Percentiles rank a stretch among this genome's conserved stretches.
Conservation (phyloP, 2,329 filamentous ascomycete species). For the Ampelomyces quisqualis region DNA sequence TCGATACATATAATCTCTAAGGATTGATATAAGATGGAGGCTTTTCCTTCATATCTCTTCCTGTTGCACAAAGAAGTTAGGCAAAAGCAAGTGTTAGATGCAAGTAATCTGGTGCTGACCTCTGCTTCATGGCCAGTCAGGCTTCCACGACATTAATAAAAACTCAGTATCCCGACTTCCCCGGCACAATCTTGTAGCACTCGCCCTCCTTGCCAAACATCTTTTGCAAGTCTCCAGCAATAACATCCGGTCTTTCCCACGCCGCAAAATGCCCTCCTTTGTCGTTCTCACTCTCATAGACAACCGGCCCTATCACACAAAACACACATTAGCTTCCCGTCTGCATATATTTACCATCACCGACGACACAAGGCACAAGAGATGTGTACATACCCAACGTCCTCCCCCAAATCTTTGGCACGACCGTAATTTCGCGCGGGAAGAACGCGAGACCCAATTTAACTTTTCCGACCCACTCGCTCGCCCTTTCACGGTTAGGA, state of each 20-base stretch:
- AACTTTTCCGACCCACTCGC: slow-evolving; percentile 48
- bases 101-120: too few species aligned
- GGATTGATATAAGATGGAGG: too few species aligned
- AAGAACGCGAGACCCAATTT: slow-evolving; percentile 58
- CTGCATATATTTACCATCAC: not conserved
- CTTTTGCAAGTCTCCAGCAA: slow-evolving; percentile 55
- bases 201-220: slow-evolving; percentile 58
- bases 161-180: slow-evolving; percentile 30
- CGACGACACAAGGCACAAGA: too few species aligned
- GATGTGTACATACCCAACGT: slow-evolving; percentile 51
- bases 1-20: slow-evolving; percentile 56
- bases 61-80: too few species aligned
- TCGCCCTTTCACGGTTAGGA: slow-evolving; percentile 38
- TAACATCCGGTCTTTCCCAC: slow-evolving; percentile 56
- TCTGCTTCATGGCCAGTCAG: too few species aligned
- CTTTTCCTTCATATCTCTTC: too few species aligned
- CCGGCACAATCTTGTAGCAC: slow-evolving; percentile 38
- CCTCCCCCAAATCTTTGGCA: slow-evolving; percentile 58
- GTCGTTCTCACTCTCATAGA: slow-evolving; percentile 55
- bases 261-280: slow-evolving; percentile 64
- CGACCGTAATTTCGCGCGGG: slow-evolving; percentile 58
- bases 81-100: too few species aligned
- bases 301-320: slow-evolving; percentile 47
- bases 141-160: too few species aligned
- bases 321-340: slow-evolving; percentile 3